phyloP scores from a whole-genome alignment of 768 basidiomycete species.

The Gymnopilus junonius region DNA sequence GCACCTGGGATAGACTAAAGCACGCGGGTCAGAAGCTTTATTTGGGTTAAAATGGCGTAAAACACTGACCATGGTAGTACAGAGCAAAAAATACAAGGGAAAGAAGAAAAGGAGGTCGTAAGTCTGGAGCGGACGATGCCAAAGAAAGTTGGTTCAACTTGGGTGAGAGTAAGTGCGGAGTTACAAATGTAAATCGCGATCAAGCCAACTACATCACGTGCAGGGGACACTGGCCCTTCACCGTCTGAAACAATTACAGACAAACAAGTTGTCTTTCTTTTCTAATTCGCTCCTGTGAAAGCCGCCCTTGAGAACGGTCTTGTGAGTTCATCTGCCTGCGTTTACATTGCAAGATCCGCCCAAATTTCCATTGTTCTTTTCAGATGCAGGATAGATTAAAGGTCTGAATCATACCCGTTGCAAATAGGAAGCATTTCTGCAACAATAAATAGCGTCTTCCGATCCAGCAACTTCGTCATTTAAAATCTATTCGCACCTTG shows the following conservation, averaged over 20 bases:
- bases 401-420: no score
- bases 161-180: slow-evolving; percentile 22
- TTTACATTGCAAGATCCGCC: no score
- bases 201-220: slow-evolving; percentile 21
- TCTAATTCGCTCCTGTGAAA: not conserved
- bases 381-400: no score
- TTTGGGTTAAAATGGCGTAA: not conserved
- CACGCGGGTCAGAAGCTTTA: not conserved
- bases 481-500: not conserved
- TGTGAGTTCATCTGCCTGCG: not conserved
- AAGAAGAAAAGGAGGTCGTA: slow-evolving; percentile 4
- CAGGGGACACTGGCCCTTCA: not conserved
- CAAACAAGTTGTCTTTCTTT: not conserved
- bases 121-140: not conserved
- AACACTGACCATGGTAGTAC: slow-evolving; percentile 18
- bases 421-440: no score
- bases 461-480: no score
- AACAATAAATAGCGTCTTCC: no score
- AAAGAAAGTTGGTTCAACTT: slow-evolving; percentile 18
- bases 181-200: slow-evolving; percentile 21
- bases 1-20: slow-evolving; percentile 50
- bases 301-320: not conserved
- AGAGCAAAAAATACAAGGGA: not conserved
- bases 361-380: no score
- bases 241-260: not conserved